These are phyloP conservation scores for Didymellaceae sp. DNA, from an alignment of 2,329 filamentous ascomycete genomes.

Conservation along the genomic window DNA sequence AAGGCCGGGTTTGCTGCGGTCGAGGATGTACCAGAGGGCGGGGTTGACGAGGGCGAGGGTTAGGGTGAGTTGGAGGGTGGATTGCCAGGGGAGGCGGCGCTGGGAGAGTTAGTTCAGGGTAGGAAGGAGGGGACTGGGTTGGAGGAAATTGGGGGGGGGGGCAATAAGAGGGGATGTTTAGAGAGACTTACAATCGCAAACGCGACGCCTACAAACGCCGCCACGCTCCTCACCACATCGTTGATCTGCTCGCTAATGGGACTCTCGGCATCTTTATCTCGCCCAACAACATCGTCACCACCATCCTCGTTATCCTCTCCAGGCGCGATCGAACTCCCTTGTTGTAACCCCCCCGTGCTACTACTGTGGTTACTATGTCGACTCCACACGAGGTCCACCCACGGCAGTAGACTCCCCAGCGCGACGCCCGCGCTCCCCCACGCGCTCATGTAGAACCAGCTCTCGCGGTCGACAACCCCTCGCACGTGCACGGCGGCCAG, in stretches of 20 bases:
- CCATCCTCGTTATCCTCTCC: constrained; percentile 21
- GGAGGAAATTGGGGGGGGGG: neutral
- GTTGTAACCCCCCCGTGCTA: neutral
- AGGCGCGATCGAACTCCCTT: no score
- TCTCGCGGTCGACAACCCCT: constrained; percentile 60
- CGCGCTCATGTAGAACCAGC: constrained; percentile 73
- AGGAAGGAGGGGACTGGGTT: neutral
- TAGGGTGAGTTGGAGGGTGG: constrained; percentile 88
- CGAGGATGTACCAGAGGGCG: constrained; percentile 93
- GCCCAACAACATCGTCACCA: no score
- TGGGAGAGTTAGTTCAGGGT: constrained; percentile 45
- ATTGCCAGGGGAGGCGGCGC: constrained; percentile 92
- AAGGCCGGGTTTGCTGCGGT: constrained; percentile 85
- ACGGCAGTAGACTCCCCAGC: constrained; percentile 81
- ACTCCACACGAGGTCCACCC: constrained; percentile 80
- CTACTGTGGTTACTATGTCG: constrained; percentile 48
- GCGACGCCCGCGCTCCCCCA: constrained; percentile 84
- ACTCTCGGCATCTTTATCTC: constrained; percentile 45
- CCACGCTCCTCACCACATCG: constrained; percentile 70
- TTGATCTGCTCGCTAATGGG: constrained; percentile 72
- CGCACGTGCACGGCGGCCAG: constrained; percentile 68
- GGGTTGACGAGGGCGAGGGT: constrained; percentile 92
- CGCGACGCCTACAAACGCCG: constrained; percentile 74
- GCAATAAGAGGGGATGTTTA: neutral
- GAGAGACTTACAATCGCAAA: constrained; percentile 78